Evolutionary conservation across 2,329 filamentous ascomycete genomes (phyloP), one percentile per base, ranked within the genome.

Genomic region (Grosmannia clavigera): DNA sequence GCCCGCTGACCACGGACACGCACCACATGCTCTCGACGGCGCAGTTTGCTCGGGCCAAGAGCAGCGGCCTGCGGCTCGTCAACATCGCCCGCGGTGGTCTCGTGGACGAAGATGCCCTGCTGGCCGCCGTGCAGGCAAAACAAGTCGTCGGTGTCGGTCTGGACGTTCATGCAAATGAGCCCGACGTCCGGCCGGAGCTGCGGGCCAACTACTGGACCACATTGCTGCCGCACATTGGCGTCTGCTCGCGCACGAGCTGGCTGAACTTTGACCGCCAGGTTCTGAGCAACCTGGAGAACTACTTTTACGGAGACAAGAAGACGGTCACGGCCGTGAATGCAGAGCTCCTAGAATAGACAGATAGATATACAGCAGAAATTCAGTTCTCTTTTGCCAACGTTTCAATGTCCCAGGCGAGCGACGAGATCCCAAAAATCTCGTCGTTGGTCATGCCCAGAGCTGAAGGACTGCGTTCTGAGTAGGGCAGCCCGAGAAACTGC

Each of bases 131-230:
- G 52, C 62, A 68, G 40, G 58, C 53, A 14, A 67, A 66, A 3
- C 67, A 66, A 48, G 66, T 72, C 0, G 64, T 67, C 12, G 70
- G 69, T 6, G 67, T 69, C 2, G 70, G 70, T 1, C 59, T 73
- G 4, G 70, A 72, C 52, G 69, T 72, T 7, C 67, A 70, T 61
- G 69, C 67, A 12, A 66, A 71, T 58, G 70, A 72, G 63, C 70
- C 70, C 2, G 65, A 67, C 16, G 66, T 72, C 19, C 65, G 70
- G 57, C 65, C 62, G 2, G 63, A 62, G 56, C 64, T 71, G 29
- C 64, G 56, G 12, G 67, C 69, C 46, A 69, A 72, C 64, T 68
- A 68, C 60, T 68, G 66, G 58, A 67, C 68, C 7, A 71, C 70
- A 2, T 60, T 73, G 3, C 64, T 69, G 10, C 68, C 67, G 2